Evolutionary conservation across 2,329 filamentous ascomycete species (phyloP), one percentile per base, ranked within the genome.

Genomic region (Berkeleyomyces rouxiae): DNA sequence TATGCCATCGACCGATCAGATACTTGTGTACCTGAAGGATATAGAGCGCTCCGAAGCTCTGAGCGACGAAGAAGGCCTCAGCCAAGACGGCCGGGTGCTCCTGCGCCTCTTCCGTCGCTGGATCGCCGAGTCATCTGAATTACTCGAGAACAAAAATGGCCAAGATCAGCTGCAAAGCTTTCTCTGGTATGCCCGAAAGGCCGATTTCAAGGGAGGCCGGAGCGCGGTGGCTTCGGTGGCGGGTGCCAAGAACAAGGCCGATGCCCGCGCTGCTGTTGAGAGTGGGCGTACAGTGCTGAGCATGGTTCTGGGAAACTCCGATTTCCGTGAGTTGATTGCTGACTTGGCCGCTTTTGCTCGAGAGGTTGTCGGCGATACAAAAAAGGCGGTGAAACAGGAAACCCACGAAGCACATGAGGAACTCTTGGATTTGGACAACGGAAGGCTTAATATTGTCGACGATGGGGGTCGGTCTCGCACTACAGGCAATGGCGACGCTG

Each of bases 1-100:
- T 73, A 91, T 97, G 87, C 92, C 92, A 57, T 93, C 89, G 4
- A 96, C 88, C 9, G 86, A 93, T 68, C 92, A 97, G 72, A 71
- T 81, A 67, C 86, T 93, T 68, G 77, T 85, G 71, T 90, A 95
- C 67, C 77, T 97, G 2, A 84, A 89, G 67, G 88, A 86, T 2
- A 74, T 96, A 1, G 78, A 96, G 7, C 83, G 88, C 3, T 84
- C 88, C 42, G 87, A 92, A 68, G 64, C 69, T 7, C 39, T 65
- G 7, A 42, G 23, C n/a, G 39, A 61, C 47, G 42, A 44, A 10
- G 53, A 49, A 13, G 59, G 85, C 65, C 77, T 97, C 65, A 95
- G 89, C 68, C 80, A 85, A 43, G 87, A 88, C 7, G 90, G 91
- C 33, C 82, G 85, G 7, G 80, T 85, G 58, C 77, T 97, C 33